Evolutionary conservation across 2,329 filamentous ascomycete genomes (phyloP).

Genomic region (Gremmenia infestans): DNA sequence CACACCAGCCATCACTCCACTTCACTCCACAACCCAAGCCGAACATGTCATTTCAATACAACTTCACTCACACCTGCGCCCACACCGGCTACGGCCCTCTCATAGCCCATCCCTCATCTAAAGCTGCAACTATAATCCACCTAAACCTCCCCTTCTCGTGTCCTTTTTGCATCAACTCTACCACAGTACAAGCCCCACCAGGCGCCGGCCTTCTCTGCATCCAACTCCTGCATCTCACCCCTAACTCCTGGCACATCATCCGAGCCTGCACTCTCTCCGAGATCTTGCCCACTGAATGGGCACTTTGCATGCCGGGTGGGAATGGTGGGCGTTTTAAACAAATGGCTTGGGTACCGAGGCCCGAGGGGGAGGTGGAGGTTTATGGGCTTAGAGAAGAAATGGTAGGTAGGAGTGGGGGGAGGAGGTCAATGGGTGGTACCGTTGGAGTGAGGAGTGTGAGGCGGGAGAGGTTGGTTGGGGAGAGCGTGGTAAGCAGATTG

Average conservation of each 20-base stretch:
- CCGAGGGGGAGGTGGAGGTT: slow-evolving; percentile 6
- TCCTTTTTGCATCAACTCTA: slow-evolving; percentile 12
- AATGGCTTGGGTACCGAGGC: slow-evolving; percentile 21
- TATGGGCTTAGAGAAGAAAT: background rate
- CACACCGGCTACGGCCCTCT: slow-evolving; percentile 15
- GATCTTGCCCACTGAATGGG: background rate
- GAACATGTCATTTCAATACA: slow-evolving; percentile 15
- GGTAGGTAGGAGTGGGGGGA: background rate
- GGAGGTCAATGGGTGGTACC: background rate
- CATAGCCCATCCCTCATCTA: background rate
- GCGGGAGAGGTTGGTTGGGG: slow-evolving; percentile 3
- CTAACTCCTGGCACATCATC: slow-evolving; percentile 7
- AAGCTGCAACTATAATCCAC: background rate
- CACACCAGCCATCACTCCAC: background rate
- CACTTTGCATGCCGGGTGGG: too few relatives aligned
- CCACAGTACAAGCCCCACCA: background rate
- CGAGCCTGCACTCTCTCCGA: slow-evolving; percentile 5
- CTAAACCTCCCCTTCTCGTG: slow-evolving; percentile 11
- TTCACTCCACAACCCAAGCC: background rate
- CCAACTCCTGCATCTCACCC: slow-evolving; percentile 1
- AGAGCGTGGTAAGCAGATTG: slow-evolving; percentile 11
- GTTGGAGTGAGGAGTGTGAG: slow-evolving; percentile 2
- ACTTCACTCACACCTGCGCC: slow-evolving; percentile 14
- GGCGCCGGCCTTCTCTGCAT: slow-evolving; percentile 12
- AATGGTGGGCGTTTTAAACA: slow-evolving; percentile 1